Percentiles rank a stretch among this genome's conserved stretches.
Evolutionary conservation across 2,329 filamentous ascomycete species (phyloP).

Genomic region (Fonsecaea nubica): DNA sequence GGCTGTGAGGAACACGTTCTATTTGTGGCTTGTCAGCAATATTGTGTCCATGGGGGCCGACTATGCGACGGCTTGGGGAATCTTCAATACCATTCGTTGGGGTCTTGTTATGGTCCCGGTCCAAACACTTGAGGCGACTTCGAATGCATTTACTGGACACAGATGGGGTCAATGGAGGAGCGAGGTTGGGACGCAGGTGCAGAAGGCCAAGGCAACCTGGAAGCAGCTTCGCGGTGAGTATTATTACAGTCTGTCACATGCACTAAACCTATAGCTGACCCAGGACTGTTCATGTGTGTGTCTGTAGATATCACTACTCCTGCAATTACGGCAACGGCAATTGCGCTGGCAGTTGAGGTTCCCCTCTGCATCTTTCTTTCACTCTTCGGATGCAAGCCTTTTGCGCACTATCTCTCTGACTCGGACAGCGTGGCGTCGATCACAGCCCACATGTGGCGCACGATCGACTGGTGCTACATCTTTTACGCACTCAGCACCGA

Average conservation of each 20-base stretch:
- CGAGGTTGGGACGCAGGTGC: conserved; percentile 42
- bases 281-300: background rate
- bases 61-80: conserved; percentile 75
- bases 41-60: conserved; percentile 68
- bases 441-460: conserved; percentile 70
- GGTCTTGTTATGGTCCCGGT: conserved; percentile 77
- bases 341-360: conserved; percentile 66
- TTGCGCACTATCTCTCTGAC: conserved; percentile 67
- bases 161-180: conserved; percentile 64
- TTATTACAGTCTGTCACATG: background rate
- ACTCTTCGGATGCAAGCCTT: conserved; percentile 63
- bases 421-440: conserved; percentile 65
- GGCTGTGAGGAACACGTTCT: conserved; percentile 70
- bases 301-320: conserved; percentile 56
- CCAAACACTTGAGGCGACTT: conserved; percentile 68
- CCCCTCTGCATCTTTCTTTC: conserved; percentile 69
- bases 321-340: conserved; percentile 58
- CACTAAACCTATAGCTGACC: conserved; percentile 2
- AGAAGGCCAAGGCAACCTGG: conserved; percentile 43
- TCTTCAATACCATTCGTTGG: conserved; percentile 78
- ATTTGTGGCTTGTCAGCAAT: conserved; percentile 71
- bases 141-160: conserved; percentile 71
- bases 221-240: conserved; percentile 41
- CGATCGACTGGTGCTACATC: conserved; percentile 71
- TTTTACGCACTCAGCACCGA: conserved; percentile 72